Conservation (phyloP, 257 asterid species). For the Leonotis leonurus region DNA sequence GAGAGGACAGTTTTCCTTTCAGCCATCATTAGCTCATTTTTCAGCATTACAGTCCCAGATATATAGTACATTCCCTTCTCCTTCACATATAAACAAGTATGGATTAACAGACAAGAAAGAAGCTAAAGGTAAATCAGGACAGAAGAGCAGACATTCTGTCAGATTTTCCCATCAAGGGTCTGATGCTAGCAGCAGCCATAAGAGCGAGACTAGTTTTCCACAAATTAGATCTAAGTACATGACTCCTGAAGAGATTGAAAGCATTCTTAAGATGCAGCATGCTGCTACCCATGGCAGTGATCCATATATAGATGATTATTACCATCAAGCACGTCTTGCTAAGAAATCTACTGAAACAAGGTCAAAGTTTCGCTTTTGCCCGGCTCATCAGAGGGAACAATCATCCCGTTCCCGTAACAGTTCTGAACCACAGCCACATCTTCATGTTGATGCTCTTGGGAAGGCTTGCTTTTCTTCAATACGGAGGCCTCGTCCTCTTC, state of each 20-base stretch:
- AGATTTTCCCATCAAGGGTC: conserved; percentile 67
- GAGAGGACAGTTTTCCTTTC: conserved; percentile 51
- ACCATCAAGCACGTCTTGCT: conserved; percentile 83
- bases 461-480: conserved; percentile 75
- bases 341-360: conserved; percentile 63
- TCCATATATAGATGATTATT: conserved; percentile 73
- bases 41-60: conserved; percentile 58
- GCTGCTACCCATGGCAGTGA: conserved; percentile 78
- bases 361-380: conserved; percentile 55
- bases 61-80: conserved; percentile 64
- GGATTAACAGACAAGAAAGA: conserved; percentile 48
- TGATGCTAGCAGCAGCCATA: conserved; percentile 57
- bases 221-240: conserved; percentile 80
- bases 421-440: conserved; percentile 75
- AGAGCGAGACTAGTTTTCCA: conserved; percentile 46
- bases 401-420: conserved; percentile 64
- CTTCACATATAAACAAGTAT: conserved; percentile 49
- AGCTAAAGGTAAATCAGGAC: conserved; percentile 47
- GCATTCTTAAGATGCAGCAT: conserved; percentile 78
- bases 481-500: conserved; percentile 74
- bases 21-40: conserved; percentile 60
- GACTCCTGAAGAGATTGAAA: conserved; percentile 82
- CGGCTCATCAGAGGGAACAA: conserved; percentile 57
- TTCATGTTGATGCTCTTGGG: conserved; percentile 75
- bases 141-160: conserved; percentile 56